These are phyloP conservation scores for Aspergillus latus DNA, from an alignment of 2,329 filamentous ascomycete genomes.

Conservation along the genomic window DNA sequence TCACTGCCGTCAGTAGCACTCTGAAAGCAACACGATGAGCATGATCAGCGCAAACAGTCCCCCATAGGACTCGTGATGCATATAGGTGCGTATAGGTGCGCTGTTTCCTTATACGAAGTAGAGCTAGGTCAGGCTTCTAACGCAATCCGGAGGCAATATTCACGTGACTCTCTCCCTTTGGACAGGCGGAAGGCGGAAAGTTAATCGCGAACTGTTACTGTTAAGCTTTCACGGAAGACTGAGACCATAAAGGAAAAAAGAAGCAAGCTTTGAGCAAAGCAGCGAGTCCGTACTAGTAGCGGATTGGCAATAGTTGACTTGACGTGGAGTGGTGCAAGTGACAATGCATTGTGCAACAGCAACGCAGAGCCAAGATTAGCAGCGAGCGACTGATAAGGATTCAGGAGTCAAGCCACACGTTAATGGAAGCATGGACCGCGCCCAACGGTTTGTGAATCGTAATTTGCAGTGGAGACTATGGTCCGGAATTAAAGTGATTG, in stretches of 20 bases:
- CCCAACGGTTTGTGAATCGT: conserved; percentile 1
- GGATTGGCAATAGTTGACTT: background rate
- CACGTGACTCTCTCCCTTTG: background rate
- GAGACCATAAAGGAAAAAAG: background rate
- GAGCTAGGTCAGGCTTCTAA: background rate
- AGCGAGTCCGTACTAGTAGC: background rate
- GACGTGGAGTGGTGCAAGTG: background rate
- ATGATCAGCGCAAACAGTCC: background rate
- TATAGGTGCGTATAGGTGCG: background rate
- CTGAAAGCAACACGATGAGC: background rate
- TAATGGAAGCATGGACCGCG: background rate
- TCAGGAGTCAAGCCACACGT: background rate
- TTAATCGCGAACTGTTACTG: background rate
- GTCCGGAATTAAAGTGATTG: background rate
- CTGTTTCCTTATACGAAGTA: background rate
- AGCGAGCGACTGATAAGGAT: background rate
- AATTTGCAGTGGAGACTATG: background rate
- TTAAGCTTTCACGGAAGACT: background rate
- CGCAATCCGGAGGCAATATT: background rate
- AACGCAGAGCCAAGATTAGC: background rate
- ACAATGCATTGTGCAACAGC: background rate
- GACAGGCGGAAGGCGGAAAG: background rate
- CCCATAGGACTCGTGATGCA: background rate
- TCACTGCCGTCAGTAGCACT: background rate
- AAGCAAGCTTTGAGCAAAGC: background rate